These are phyloP conservation scores for Trametes villosa DNA, from an alignment of 768 basidiomycete species.

Conservation along the genomic window DNA sequence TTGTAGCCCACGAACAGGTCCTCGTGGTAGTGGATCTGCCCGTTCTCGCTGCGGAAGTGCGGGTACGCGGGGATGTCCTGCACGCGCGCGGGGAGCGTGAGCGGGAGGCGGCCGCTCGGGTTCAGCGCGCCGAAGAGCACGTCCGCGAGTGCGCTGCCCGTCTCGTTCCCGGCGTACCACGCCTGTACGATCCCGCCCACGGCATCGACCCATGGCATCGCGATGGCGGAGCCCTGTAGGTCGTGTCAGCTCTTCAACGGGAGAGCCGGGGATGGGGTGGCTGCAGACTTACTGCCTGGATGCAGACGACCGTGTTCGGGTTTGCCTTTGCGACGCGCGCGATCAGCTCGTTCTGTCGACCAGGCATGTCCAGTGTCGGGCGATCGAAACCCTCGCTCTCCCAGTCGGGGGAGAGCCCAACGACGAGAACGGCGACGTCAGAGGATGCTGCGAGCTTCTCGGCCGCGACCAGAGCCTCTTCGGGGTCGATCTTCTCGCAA, in stretches of 20 bases:
- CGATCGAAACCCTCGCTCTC: conserved; percentile 79
- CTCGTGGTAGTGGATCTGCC: conserved; percentile 56
- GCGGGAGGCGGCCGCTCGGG: conserved; percentile 60
- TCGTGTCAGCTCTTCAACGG: background rate
- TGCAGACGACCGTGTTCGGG: conserved; percentile 58
- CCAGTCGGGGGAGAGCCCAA: conserved; percentile 71
- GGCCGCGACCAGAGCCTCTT: conserved; percentile 59
- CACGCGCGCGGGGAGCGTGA: conserved; percentile 61
- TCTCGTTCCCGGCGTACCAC: conserved; percentile 71
- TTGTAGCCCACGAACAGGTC: conserved; percentile 75
- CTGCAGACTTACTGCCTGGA: conserved; percentile 58
- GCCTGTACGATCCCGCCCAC: conserved; percentile 61
- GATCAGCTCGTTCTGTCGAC: conserved; percentile 63
- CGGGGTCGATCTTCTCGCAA: conserved; percentile 61
- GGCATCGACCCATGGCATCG: conserved; percentile 73
- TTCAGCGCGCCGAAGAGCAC: conserved; percentile 66
- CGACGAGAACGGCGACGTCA: conserved; percentile 63
- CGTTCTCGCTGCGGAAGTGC: conserved; percentile 62
- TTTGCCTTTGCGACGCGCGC: conserved; percentile 55
- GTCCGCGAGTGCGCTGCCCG: conserved; percentile 67
- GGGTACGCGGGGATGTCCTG: conserved; percentile 67
- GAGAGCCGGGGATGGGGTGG: background rate
- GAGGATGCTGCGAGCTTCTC: conserved; percentile 54
- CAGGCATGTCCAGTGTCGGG: conserved; percentile 61
- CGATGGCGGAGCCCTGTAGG: conserved; percentile 64